Percentiles rank a stretch among this genome's conserved stretches.
These are phyloP conservation scores for Saprolegnia diclina DNA, from an alignment of 352 stramenopile species.

Conservation along the genomic window DNA sequence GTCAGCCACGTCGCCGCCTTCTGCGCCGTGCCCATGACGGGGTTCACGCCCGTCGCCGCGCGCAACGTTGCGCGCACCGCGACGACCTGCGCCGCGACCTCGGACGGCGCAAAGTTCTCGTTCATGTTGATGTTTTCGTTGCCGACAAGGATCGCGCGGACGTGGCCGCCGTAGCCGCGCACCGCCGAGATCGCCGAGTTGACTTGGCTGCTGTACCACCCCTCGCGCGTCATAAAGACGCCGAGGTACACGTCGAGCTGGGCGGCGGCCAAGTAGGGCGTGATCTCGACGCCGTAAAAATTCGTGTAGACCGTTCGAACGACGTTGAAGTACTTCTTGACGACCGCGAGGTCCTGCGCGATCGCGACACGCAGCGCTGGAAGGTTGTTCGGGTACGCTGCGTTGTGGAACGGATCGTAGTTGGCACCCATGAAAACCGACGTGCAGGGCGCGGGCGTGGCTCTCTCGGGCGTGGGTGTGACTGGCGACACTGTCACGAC, in stretches of 20 bases:
- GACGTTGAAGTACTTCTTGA: conserved; percentile 53
- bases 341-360: conserved; percentile 55
- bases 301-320: conserved; percentile 74
- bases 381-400: conserved; percentile 52
- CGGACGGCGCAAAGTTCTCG: conserved; percentile 33
- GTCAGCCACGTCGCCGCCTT: conserved; percentile 56
- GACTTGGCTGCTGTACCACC: conserved; percentile 53
- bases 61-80: conserved; percentile 32
- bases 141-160: conserved; percentile 57
- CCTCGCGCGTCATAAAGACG: conserved; percentile 70
- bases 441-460: not conserved
- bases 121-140: conserved; percentile 66
- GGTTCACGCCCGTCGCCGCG: conserved; percentile 29
- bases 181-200: conserved; percentile 43
- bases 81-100: conserved; percentile 38
- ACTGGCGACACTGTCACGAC: not conserved
- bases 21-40: conserved; percentile 66
- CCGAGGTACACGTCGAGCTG: conserved; percentile 60
- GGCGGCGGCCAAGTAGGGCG: conserved; percentile 37
- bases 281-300: conserved; percentile 51
- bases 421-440: conserved; percentile 35
- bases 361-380: conserved; percentile 48
- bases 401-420: conserved; percentile 75
- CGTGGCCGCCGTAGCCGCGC: conserved; percentile 43
- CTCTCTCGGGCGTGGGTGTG: not conserved